Evolutionary conservation across 192 early-diverging fungal genomes (phyloP), one percentile per base, ranked within the genome.

Genomic region (Pilaira anomala): DNA sequence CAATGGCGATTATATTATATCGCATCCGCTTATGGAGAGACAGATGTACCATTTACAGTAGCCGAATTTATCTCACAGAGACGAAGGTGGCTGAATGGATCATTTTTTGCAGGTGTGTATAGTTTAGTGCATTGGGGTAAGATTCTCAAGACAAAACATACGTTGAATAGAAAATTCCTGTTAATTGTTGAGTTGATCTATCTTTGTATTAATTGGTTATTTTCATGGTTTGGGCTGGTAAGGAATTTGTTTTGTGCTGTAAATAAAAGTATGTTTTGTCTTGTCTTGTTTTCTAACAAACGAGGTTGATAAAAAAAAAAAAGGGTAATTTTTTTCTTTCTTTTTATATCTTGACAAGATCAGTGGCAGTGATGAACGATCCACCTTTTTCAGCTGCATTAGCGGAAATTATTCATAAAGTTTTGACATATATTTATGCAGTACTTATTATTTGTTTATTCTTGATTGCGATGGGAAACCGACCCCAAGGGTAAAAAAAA

Each of bases 211-310:
- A 86, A 85, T 63, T 70, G 92, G 68, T 63, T 94, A 28, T 96
- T 98, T 77, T 88, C 85, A 62, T 97, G 95, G 95, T 96, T 97
- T 76, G 85, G 87, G 3, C 73, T 97, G 22, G 80, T 82, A 77
- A 66, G 72, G 60, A 7, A 49, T 30, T 22, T 28, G 26, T 46
- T 19, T 16, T 56, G 7, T 45, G 16, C 16, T 16, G 22, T 56
- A 21, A 22, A 16, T n/a, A 45, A 8, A 12, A 8, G 12, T 13
- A 16, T n/a, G 42, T 12, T 12, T 3, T 30, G 18, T 14, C 19
- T 41, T 57, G 22, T 57, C n/a, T 30, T 55, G 33, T 21, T n/a
- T n/a, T n/a, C n/a, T n/a, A n/a, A n/a, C n/a, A n/a, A n/a, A n/a
- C n/a, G n/a, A n/a, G n/a, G 7, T 22, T 28, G 7, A 7, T 36